Evolutionary conservation across 352 stramenopile genomes (phyloP), one percentile per base, ranked within the genome.

Genomic region (Phytophthora kernoviae): DNA sequence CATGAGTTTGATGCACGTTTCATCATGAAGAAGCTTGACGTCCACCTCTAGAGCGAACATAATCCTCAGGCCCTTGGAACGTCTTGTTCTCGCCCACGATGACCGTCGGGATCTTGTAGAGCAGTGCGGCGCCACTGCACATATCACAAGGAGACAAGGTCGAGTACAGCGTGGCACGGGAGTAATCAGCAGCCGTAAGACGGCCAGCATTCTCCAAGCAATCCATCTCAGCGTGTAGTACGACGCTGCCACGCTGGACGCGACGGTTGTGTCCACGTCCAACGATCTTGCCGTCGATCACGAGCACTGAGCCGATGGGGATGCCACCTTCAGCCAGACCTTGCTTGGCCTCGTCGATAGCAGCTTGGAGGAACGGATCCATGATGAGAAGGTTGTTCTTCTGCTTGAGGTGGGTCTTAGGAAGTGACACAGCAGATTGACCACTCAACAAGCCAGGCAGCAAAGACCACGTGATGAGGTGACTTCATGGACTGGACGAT

Each of bases 41-140:
- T 77, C 55, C 71, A 14, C 71, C 67, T 10, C 65, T 42, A 7
- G 66, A 68, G 30, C 57, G 58, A 37, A 80, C 52, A 44, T 77
- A 72, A 17, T 64, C 58, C 44, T 77, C 71, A 14, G 65, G 61
- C 11, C 71, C 71, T 22, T 69, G 52, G 61, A 80, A 80, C 26
- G 65, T 80, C 21, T 68, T 54, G 67, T 80, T 80, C 58, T 77
- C 71, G 32, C 71, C 71, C 18, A 80, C 69, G 48, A 80, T 58
- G 21, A 80, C 68, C 30, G 58, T 71, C 21, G 63, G 57, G 58
- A 80, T 80, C 67, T 76, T 76, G 61, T 77, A 77, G 43, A 80
- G 65, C 41, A 80, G 63, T 45, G 77, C 68, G 21, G 71, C 67
- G 27, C 71, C 71, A 21, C 64, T 77, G 46, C 71, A 80, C 71